Base-by-base conservation (phyloP, 768 basidiomycete species). In the Russula sp. region DNA sequence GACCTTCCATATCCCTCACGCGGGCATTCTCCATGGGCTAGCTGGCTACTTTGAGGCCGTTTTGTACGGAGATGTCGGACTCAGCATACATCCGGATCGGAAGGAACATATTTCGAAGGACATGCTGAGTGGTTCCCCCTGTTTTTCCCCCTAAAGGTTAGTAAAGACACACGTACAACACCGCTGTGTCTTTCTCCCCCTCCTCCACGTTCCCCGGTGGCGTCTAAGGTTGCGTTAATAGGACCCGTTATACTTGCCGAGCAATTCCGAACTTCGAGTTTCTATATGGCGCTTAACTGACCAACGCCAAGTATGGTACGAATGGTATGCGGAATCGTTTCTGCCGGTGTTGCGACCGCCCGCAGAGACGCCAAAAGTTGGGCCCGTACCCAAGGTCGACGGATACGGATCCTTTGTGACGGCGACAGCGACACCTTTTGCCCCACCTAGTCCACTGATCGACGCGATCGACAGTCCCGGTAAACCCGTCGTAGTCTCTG, bases 121-220 rank as follows among this genome's bases (percentile, higher is more conserved):
- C 69, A 99, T 99, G 97, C 80, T 98, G 70, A 98, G 95, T 99
- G 97, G 97, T 99, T 99, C 77, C 97, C 97, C 0, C 76, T 98
- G 22, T 97, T 93, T 77, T 96, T 99, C 76, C 97, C 97, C 2
- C 85, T 98, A 73, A 89, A 86, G 76, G 94, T 90, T 64, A 34
- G 84, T 36, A 30, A 36, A 36, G 84, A 40, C 74, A 13, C 48
- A 28, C 63, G n/a, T 57, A 22, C 30, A n/a, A n/a, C 51, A 61
- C 38, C 63, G 49, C 32, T 22, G 16, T 22, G 38, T 16, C 52
- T 8, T 5, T 22, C 32, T 10, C 18, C 10, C 7, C 20, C 5
- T n/a, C 24, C 11, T 24, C 34, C 9, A 16, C 24, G 7, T 24
- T n/a, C 46, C 11, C 38, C 14, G 16, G 5, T n/a, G n/a, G n/a